Conservation (phyloP, 257 asterid genomes). For the Lycium ferocissimum region DNA sequence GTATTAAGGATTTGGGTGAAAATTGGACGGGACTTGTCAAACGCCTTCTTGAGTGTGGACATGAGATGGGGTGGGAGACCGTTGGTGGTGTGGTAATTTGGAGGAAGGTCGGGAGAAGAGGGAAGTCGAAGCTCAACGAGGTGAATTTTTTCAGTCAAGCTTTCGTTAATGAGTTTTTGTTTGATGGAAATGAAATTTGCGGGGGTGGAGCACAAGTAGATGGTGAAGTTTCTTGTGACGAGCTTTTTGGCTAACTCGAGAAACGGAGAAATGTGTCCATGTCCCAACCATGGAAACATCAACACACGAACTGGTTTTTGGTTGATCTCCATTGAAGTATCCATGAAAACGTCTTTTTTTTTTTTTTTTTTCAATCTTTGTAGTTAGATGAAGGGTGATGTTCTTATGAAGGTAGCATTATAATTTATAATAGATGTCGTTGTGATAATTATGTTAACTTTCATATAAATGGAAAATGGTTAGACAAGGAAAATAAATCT, state of each 20-base stretch:
- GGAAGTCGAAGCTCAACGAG: conserved; percentile 39
- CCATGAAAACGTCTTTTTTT: background rate
- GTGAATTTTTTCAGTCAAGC: background rate
- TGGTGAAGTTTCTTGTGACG: conserved; percentile 25
- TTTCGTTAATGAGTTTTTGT: conserved; percentile 24
- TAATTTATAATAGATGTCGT: background rate
- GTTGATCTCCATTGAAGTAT: conserved; percentile 8
- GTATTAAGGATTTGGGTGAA: conserved; percentile 26
- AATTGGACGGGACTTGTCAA: conserved; percentile 23
- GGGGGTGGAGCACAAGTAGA: conserved; percentile 40
- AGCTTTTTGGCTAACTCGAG: conserved; percentile 39
- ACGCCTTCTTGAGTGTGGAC: conserved; percentile 33
- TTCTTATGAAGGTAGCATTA: background rate
- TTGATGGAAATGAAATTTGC: conserved; percentile 23
- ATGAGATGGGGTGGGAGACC: conserved; percentile 43
- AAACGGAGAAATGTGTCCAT: conserved; percentile 44
- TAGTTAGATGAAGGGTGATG: background rate
- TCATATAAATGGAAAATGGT: background rate
- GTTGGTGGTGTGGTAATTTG: conserved; percentile 44
- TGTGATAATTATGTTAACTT: background rate
- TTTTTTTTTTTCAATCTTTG: background rate
- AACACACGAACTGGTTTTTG: background rate
- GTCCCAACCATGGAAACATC: conserved; percentile 47
- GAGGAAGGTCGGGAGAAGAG: conserved; percentile 39
- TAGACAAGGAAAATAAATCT: background rate